These are phyloP conservation scores for Venturia pyrina DNA, from an alignment of 2,329 filamentous ascomycete species.

Conservation along the genomic window DNA sequence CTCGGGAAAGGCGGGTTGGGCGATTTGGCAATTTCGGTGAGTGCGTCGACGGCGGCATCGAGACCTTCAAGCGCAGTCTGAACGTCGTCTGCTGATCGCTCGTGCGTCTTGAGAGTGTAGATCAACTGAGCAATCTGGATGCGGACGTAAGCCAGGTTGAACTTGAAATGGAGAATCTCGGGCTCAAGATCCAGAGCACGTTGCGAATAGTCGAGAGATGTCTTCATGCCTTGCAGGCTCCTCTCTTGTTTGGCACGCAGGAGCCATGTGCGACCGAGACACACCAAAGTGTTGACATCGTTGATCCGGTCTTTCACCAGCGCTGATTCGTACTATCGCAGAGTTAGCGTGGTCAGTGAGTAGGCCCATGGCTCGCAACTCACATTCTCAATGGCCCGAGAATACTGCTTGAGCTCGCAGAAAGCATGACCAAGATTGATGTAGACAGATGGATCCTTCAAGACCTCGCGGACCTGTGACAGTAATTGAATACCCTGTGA, in stretches of 20 bases:
- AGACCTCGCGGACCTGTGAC: slow-evolving; percentile 77
- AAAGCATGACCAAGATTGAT: slow-evolving; percentile 93
- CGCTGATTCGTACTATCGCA: slow-evolving; percentile 65
- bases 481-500: slow-evolving; percentile 77
- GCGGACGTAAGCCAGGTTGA: slow-evolving; percentile 96
- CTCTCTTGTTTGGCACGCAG: slow-evolving; percentile 65
- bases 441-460: slow-evolving; percentile 80
- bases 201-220: slow-evolving; percentile 52
- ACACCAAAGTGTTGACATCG: slow-evolving; percentile 72
- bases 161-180: slow-evolving; percentile 83
- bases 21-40: slow-evolving; percentile 48
- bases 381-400: slow-evolving; percentile 77
- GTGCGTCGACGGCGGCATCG: slow-evolving; percentile 70
- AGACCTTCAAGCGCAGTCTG: slow-evolving; percentile 70
- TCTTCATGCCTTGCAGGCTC: slow-evolving; percentile 52
- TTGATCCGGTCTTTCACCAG: slow-evolving; percentile 64
- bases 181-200: slow-evolving; percentile 68
- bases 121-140: slow-evolving; percentile 83
- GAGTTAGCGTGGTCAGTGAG: slow-evolving; percentile 14
- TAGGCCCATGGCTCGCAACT: slow-evolving; percentile 17
- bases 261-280: slow-evolving; percentile 79
- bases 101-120: slow-evolving; percentile 61
- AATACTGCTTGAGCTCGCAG: slow-evolving; percentile 79
- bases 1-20: slow-evolving; percentile 77
- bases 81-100: slow-evolving; percentile 70